Evolutionary conservation across 495 filamentous ascomycete species (phyloP).

Genomic region (Tetracladium marchalianum): DNA sequence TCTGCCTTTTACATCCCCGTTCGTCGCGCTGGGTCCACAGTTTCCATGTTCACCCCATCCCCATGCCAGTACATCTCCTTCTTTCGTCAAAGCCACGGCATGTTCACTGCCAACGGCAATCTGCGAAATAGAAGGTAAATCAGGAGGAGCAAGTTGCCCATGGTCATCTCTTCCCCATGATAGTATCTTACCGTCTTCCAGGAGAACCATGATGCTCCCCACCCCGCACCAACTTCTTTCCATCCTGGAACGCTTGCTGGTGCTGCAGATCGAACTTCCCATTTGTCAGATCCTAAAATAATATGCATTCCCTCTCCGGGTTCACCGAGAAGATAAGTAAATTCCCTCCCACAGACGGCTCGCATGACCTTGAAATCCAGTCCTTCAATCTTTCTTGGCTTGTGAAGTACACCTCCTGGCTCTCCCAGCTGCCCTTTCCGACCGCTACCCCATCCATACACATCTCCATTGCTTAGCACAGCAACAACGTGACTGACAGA

Average conservation of each 20-base stretch:
- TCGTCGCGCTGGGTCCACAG: constrained; percentile 56
- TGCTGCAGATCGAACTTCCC: constrained; percentile 40
- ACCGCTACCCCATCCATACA: constrained; percentile 81
- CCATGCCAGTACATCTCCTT: constrained; percentile 61
- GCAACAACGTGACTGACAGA: constrained; percentile 70
- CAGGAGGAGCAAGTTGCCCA: constrained; percentile 60
- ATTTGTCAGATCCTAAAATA: constrained; percentile 64
- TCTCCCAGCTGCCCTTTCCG: constrained; percentile 76
- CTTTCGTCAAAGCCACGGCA: constrained; percentile 53
- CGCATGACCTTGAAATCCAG: constrained; percentile 42
- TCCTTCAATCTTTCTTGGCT: constrained; percentile 48
- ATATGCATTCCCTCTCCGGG: constrained; percentile 40
- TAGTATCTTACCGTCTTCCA: constrained; percentile 40
- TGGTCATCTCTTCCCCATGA: constrained; percentile 77
- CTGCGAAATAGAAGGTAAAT: constrained; percentile 36
- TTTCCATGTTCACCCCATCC: constrained; percentile 98
- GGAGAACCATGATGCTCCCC: constrained; percentile 69
- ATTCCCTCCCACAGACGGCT: constrained; percentile 72
- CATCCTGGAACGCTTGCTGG: constrained; percentile 32
- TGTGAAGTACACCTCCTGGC: constrained; percentile 34
- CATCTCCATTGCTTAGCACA: constrained; percentile 62
- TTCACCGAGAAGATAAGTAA: constrained; percentile 60
- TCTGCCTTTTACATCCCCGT: constrained; percentile 52
- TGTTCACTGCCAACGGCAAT: constrained; percentile 87
- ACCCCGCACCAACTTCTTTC: constrained; percentile 61